Base-by-base conservation (phyloP, 495 filamentous ascomycete species). In the Neurospora cerealis region DNA sequence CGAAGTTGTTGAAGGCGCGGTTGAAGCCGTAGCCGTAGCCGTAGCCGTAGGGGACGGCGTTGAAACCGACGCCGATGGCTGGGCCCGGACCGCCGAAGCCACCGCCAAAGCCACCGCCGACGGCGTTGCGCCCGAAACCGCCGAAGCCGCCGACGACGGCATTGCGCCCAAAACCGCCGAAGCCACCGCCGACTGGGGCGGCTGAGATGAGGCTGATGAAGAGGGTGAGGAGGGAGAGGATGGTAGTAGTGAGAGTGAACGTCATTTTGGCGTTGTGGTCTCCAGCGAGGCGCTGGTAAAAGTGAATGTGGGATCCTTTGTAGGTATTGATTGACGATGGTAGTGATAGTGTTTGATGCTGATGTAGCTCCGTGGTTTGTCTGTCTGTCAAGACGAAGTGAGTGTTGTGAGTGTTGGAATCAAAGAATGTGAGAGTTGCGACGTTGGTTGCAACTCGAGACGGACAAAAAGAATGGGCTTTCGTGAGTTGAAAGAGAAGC, bases 21-120 rank as follows among this genome's bases (percentile, higher is more conserved):
- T 60, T 62, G 24, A 62, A 32, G 10, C 46, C 46, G n/a, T 11
- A 54, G 46, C 46, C 44, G 41, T 41, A 41, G 13, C n/a, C n/a
- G 39, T 7, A 44, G 40, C 39, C 37, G 19, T 46, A 46, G 1
- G 42, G 42, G 8, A 17, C 42, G 42, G 42, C 42, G 42, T 46
- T 46, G 42, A 46, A 46, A 46, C 42, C 42, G 42, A 46, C 44
- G 19, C 44, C 44, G n/a, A 24, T 4, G 46, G 19, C 42, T 3
- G 17, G 42, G 75, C 86, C 85, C n/a, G n/a, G n/a, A n/a, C n/a
- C n/a, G n/a, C n/a, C n/a, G n/a, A n/a, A n/a, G n/a, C n/a, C n/a
- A 72, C 82, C 81, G 54, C 83, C 83, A 75, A 83, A 84, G 75
- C 84, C 84, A 71, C 86, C 85, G 15, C 15, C 41, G 41, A 6